Conservation (phyloP, 768 basidiomycete species). For the Sutorius australiensis region DNA sequence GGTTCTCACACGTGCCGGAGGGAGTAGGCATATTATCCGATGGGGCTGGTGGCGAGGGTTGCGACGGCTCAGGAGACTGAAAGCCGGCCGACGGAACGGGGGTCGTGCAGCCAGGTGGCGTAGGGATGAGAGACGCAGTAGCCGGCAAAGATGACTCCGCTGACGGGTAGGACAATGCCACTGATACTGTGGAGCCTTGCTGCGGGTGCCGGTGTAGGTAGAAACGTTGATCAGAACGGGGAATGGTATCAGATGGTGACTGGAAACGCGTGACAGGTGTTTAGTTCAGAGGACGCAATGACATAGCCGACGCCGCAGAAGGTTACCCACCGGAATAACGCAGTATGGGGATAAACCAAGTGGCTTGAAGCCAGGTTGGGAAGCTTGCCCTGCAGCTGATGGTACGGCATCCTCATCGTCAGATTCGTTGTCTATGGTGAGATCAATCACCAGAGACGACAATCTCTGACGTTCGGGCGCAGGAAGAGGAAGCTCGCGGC, state of each 20-base stretch:
- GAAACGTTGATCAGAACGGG: background rate
- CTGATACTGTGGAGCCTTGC: constrained; percentile 1
- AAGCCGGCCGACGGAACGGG: background rate
- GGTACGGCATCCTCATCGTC: background rate
- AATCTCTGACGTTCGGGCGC: background rate
- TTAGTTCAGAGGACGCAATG: background rate
- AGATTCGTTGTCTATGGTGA: constrained; percentile 12
- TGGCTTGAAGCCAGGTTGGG: background rate
- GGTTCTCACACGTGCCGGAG: constrained; percentile 16
- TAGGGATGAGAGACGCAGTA: background rate
- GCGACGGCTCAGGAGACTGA: constrained; percentile 1
- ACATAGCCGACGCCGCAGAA: background rate
- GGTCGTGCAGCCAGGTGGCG: background rate
- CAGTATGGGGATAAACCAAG: background rate
- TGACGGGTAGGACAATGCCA: background rate
- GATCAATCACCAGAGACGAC: constrained; percentile 19
- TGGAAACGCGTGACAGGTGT: constrained; percentile 2
- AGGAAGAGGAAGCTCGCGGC: constrained; percentile 6
- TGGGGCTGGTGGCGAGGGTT: constrained; percentile 1
- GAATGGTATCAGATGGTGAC: background rate
- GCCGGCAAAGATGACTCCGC: background rate
- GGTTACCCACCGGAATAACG: constrained; percentile 12
- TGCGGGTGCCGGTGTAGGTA: constrained; percentile 1
- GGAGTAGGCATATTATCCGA: background rate
- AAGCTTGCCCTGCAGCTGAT: background rate